phyloP scores from a whole-genome alignment of 2,329 filamentous ascomycete species.

The Monosporascus sp. region DNA sequence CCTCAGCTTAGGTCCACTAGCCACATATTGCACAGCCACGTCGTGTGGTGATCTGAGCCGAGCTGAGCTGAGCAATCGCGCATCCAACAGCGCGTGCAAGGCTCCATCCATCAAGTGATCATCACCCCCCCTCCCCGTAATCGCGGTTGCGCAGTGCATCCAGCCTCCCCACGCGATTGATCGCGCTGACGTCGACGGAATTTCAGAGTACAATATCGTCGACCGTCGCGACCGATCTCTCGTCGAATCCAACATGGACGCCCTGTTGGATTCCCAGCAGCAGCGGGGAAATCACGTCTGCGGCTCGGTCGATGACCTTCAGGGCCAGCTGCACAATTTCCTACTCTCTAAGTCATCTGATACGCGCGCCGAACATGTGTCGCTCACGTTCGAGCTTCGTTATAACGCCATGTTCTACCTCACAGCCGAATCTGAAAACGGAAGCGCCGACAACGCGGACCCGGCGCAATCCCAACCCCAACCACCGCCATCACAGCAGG shows the following conservation, averaged over 20 bases:
- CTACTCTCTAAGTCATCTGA: conserved; percentile 39
- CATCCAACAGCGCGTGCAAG: too few relatives aligned
- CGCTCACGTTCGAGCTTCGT: conserved; percentile 41
- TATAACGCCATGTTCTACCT: conserved; percentile 40
- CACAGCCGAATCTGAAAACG: conserved; percentile 31
- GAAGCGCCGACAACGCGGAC: conserved; percentile 21
- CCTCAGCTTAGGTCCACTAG: neutral
- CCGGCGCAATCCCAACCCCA: conserved; percentile 19
- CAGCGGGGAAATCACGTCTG: conserved; percentile 26
- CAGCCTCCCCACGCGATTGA: neutral
- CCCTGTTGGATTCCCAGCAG: conserved; percentile 24
- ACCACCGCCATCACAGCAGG: conserved; percentile 21
- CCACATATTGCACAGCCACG: too few relatives aligned
- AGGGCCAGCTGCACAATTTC: conserved; percentile 36
- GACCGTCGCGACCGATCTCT: neutral
- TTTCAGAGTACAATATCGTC: neutral
- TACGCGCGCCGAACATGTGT: conserved; percentile 46
- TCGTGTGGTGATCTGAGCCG: too few relatives aligned
- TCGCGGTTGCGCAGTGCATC: neutral
- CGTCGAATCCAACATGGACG: conserved; percentile 20
- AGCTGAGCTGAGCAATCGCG: too few relatives aligned
- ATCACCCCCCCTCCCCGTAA: neutral
- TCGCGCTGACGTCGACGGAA: neutral
- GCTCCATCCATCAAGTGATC: conserved; percentile 2
- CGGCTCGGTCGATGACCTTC: conserved; percentile 40